These are phyloP conservation scores for Xerocomellus intermedius DNA, from an alignment of 768 basidiomycete species.

Conservation along the genomic window DNA sequence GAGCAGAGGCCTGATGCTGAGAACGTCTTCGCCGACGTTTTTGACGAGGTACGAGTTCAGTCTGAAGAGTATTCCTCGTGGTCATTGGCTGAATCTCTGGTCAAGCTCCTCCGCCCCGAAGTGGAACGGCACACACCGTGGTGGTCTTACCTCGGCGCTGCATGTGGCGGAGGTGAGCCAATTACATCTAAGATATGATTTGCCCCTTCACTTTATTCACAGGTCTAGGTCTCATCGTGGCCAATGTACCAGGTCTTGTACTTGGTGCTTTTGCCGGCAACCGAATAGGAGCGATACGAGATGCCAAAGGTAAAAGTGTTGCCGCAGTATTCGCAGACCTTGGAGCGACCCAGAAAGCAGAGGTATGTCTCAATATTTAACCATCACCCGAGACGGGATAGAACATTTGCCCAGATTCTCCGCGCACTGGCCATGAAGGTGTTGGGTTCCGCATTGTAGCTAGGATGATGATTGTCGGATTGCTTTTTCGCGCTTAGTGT, in stretches of 20 bases:
- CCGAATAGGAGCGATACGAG: conserved; percentile 84
- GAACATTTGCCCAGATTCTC: conserved; percentile 54
- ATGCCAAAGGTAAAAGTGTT: conserved; percentile 93
- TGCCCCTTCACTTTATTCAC: conserved; percentile 36
- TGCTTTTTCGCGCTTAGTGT: conserved; percentile 1
- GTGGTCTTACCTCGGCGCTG: conserved; percentile 74
- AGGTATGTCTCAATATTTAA: conserved; percentile 49
- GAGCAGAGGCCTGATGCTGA: conserved; percentile 69
- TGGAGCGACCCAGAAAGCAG: conserved; percentile 77
- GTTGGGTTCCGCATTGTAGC: conserved; percentile 57
- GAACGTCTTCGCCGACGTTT: conserved; percentile 83
- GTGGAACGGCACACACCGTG: conserved; percentile 66
- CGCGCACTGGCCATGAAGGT: conserved; percentile 82
- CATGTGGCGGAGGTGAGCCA: conserved; percentile 59
- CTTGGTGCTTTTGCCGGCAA: conserved; percentile 88
- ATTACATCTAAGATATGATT: conserved; percentile 2
- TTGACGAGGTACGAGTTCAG: conserved; percentile 71
- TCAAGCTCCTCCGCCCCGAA: conserved; percentile 76
- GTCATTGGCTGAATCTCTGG: background rate
- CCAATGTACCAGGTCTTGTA: conserved; percentile 83
- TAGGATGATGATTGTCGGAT: background rate
- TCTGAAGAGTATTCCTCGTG: background rate
- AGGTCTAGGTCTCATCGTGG: conserved; percentile 46
- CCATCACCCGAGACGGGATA: background rate
- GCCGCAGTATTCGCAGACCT: conserved; percentile 83